Base-by-base conservation (phyloP, 2,329 filamentous ascomycete genomes). In the Cytospora paraplurivora region DNA sequence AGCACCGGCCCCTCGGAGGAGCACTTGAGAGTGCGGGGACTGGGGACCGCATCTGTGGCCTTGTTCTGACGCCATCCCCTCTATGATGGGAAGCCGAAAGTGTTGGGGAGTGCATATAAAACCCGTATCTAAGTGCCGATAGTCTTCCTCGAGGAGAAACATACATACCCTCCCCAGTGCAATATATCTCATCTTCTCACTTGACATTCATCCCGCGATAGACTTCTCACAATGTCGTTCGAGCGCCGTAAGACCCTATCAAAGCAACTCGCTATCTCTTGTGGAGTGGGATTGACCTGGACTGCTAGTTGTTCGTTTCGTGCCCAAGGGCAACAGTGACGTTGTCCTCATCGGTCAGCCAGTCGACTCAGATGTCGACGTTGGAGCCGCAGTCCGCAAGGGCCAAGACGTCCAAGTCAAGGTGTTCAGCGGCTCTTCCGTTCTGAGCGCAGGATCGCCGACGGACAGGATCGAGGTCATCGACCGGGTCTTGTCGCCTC, bases 401-500 rank as follows among this genome's bases (percentile, higher is more conserved):
- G 83, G 83, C 41, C 75, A 84, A 66, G 81, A 87, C 49, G 84
- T 88, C 41, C 69, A 78, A 34, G 84, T 85, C 53, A 77, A 78
- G 49, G 77, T 86, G 7, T 88, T 84, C 75, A 84, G 81, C 32
- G 86, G 86, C 19, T 76, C 75, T 1, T 88, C 86, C 2, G 82
- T 86, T 1, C 73, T 88, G 53, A 76, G 74, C 32, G 81, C 85
- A 0, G 86, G 86, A 3, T 72, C 76, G 27, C 76, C 76, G 13
- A 87, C 85, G 1, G 81, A 76, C 35, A 75, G 76, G 66, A 73
- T 75, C 3, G 79, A 80, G 70, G 72, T 74, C 44, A 77, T 84
- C 66, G 76, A 76, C 59, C 74, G 77, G 4, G 70, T 87, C 15
- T 75, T 87, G 49, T 84, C 83, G 2, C 82, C 83, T 8, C 67